Evolutionary conservation across 2,329 filamentous ascomycete species (phyloP), one percentile per base, ranked within the genome.

Genomic region (Penicillium rolfsii): DNA sequence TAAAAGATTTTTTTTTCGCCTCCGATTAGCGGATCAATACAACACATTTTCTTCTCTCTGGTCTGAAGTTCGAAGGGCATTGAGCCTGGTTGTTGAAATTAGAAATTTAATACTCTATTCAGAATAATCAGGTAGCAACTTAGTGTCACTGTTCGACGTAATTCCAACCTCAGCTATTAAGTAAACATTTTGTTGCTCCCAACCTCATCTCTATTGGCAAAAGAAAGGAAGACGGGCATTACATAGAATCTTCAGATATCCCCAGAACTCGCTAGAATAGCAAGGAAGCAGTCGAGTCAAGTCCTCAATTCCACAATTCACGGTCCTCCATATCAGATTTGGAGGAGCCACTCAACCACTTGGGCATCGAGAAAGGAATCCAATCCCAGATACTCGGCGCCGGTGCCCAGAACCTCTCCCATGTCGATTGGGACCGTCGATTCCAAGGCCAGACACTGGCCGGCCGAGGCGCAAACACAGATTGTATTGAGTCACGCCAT

Each of bases 271-370:
- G 24, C 36, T n/a, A n/a, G 11, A 41, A 38, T 9, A 53, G 33
- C 33, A 30, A 36, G 45, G 3, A 36, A 11, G 5, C 19, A 46
- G 12, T 24, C 19, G 26, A 28, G 11, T 11, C 22, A 19, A 3
- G 19, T 6, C 3, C 24, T 68, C 58, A 70, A 57, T 62, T 63
- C 61, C 64, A 70, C 26, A 70, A 41, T 14, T 69, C 68, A 30
- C 61, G 56, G 9, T 67, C 67, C 9, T 41, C 53, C 38, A 35
- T 48, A 56, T 35, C 19, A 58, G n/a, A 55, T 54, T 30, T 52
- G 19, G 56, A 41, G 45, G 52, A 49, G 3, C 55, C 46, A 26
- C 57, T 45, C 36, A 64, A 22, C 58, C 59, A 68, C 19, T 52
- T 26, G 8, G 62, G 58, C 57, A 35, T 24, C 57, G 54, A 59